A percentile compares a stretch with the other conserved stretches of the same genome.
Conservation (phyloP, 2,329 filamentous ascomycete species). For the Elsinoe necatrix region DNA sequence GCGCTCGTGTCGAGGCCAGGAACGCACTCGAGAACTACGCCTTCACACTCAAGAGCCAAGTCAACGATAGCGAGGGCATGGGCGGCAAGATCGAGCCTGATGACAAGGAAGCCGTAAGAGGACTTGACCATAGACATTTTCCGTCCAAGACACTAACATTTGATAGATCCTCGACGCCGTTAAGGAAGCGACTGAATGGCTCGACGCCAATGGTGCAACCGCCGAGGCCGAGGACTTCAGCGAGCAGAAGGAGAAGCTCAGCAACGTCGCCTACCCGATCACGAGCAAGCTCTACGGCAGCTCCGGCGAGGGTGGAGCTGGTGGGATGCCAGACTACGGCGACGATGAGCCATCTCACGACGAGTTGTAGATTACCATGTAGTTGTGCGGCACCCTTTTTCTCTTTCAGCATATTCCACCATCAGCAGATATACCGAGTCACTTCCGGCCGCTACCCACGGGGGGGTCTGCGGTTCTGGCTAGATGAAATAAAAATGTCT, state of each 20-base stretch:
- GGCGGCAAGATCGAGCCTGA: constrained; percentile 98
- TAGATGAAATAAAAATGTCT: constrained; percentile 9
- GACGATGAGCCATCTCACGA: constrained; percentile 50
- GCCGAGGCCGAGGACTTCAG: constrained; percentile 92
- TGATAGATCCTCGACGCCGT: constrained; percentile 75
- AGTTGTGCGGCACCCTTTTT: neutral
- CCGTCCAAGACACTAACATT: constrained; percentile 30
- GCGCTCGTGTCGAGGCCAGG: constrained; percentile 91
- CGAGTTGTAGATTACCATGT: constrained; percentile 35
- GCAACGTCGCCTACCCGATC: constrained; percentile 93
- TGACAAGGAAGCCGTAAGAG: constrained; percentile 84
- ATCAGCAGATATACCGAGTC: constrained; percentile 9
- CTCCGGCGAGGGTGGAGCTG: constrained; percentile 44
- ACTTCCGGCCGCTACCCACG: neutral
- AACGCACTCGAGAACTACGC: constrained; percentile 99
- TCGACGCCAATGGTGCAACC: constrained; percentile 83
- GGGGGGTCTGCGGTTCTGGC: neutral
- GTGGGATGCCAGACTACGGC: constrained; percentile 53
- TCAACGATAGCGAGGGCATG: constrained; percentile 91
- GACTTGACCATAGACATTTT: neutral
- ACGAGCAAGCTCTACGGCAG: constrained; percentile 89
- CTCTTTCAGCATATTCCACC: constrained; percentile 11
- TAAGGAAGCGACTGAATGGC: constrained; percentile 95
- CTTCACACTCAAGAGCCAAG: constrained; percentile 98
- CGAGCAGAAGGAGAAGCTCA: constrained; percentile 99